Conservation (phyloP, 208 protist genomes). For the Crithidia bombi region DNA sequence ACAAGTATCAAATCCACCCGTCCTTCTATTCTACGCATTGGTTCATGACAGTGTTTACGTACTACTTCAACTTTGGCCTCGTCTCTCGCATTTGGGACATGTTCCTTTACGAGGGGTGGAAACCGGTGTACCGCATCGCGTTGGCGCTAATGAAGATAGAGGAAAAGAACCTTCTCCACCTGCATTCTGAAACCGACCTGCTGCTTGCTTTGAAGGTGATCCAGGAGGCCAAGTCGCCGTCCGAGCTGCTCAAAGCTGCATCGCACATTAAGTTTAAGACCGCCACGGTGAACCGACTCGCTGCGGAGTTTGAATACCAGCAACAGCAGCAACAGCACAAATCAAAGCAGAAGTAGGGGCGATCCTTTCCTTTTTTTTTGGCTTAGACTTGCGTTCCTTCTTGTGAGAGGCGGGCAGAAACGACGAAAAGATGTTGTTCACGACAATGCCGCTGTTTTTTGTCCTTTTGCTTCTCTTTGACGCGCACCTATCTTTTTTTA, state of each 20-base stretch:
- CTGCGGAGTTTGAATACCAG: conserved; percentile 27
- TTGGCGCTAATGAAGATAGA: conserved; percentile 80
- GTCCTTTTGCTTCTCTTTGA: background rate
- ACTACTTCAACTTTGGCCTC: conserved; percentile 81
- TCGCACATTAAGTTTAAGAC: conserved; percentile 81
- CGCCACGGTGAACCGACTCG: conserved; percentile 32
- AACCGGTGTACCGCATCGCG: conserved; percentile 86
- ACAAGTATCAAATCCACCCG: conserved; percentile 39
- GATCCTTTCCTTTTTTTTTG: conserved; percentile 19
- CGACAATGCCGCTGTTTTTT: too few species aligned
- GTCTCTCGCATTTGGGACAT: conserved; percentile 91
- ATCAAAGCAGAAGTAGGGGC: background rate
- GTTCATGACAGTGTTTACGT: conserved; percentile 90
- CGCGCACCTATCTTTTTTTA: background rate
- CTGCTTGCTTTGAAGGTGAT: conserved; percentile 65
- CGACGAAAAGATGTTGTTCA: background rate
- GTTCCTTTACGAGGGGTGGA: conserved; percentile 94
- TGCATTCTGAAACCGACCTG: conserved; percentile 54
- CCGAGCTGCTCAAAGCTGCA: conserved; percentile 52
- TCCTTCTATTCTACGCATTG: conserved; percentile 83
- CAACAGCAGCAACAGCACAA: too few species aligned
- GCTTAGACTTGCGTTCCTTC: background rate
- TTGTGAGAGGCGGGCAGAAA: background rate
- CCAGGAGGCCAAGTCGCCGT: conserved; percentile 66
- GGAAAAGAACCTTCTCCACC: conserved; percentile 41